Evolutionary conservation across 2,329 filamentous ascomycete genomes (phyloP), one percentile per base, ranked within the genome.

Genomic region (Colletotrichum plurivorum): DNA sequence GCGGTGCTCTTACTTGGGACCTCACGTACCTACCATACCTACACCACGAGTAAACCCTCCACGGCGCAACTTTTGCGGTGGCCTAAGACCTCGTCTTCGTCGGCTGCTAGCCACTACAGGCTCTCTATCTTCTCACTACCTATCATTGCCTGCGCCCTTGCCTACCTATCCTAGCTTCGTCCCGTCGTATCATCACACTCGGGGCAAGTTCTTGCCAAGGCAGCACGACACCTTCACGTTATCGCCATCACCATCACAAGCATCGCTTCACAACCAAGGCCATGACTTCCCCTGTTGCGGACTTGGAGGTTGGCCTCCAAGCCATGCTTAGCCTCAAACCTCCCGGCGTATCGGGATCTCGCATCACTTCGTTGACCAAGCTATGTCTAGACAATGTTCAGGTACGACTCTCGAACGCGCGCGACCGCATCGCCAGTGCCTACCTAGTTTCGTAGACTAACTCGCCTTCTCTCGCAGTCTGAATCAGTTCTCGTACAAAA

Each of bases 401-500:
- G 92, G 94, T 97, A 92, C 84, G 89, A 75, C 68, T 52, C 18
- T 55, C 22, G 55, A 36, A 62, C 57, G 39, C 52, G 49, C 48
- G 31, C 36, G n/a, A 41, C 52, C 56, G 54, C 39, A 65, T 55
- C 41, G 51, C 43, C 39, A 43, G 46, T 10, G 41, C 51, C 63
- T 56, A 31, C 55, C 62, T 56, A n/a, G 67, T 56, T 27, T 58
- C 64, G 62, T 68, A 57, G 71, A 73, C 76, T 78, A 76, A 78
- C 72, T 66, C 73, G 20, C 65, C 57, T 53, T 57, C 70, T 62
- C 56, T 69, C 57, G 67, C 68, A 98, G 96, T 95, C 93, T 82
- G 95, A 98, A 85, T 96, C 94, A 63, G 91, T 95, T 76, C 90
- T 99, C 78, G 94, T 98, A 76, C 94, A 97, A 81, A 98, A 97